Evolutionary conservation across 2,329 filamentous ascomycete genomes (phyloP).

Genomic region (Colletotrichum salicis): DNA sequence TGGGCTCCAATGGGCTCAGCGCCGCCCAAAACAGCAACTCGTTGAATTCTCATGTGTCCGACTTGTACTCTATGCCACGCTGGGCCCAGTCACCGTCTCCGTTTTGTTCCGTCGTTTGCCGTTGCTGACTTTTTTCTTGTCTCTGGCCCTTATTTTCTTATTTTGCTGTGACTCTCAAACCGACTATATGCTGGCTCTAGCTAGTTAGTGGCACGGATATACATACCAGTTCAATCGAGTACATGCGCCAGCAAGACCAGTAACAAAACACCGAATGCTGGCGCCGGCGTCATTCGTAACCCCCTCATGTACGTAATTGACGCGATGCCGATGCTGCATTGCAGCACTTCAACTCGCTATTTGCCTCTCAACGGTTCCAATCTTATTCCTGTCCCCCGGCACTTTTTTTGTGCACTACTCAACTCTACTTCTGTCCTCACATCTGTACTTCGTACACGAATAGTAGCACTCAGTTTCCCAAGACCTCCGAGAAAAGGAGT

Average conservation of each 20-base stretch:
- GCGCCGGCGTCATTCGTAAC: conserved; percentile 5
- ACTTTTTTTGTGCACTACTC: background rate
- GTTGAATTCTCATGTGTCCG: conserved; percentile 18
- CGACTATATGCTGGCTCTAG: too few species aligned
- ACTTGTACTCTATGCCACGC: conserved; percentile 1
- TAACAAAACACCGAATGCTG: background rate
- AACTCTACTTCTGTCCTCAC: too few species aligned
- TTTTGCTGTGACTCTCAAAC: background rate
- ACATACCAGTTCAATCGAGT: background rate
- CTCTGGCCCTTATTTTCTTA: background rate
- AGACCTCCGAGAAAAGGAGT: background rate
- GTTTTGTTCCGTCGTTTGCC: conserved; percentile 31
- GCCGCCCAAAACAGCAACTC: conserved; percentile 27
- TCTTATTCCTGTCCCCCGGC: conserved; percentile 5
- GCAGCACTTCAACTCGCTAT: background rate
- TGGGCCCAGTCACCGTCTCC: conserved; percentile 13
- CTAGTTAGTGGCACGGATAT: background rate
- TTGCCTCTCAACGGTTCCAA: conserved; percentile 2
- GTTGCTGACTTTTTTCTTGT: background rate
- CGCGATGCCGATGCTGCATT: background rate
- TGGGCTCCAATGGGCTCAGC: conserved; percentile 18
- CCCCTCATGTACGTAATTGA: conserved; percentile 18
- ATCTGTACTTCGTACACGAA: background rate
- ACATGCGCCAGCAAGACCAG: background rate
- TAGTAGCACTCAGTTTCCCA: background rate